Evolutionary conservation across 1,284 basidiomycete species (phyloP), one percentile per base, ranked within the genome.

Genomic region (Phellinidium pouzarii): DNA sequence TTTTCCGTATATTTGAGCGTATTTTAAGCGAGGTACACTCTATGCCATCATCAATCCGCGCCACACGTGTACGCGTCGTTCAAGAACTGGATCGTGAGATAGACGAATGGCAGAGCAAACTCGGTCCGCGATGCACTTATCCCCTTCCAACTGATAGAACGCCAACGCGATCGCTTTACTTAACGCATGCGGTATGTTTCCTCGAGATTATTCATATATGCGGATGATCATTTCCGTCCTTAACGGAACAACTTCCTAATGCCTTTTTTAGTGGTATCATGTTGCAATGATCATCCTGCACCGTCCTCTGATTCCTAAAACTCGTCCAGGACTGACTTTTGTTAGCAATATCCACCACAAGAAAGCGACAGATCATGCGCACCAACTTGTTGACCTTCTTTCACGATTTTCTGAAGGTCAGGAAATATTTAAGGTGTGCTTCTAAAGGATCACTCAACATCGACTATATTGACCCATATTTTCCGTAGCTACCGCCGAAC

Each of bases 211-310:
- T 2, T 12, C 27, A 26, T 3, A n/a, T 12, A 23, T 41, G 14
- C 36, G 11, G 11, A 34, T 34, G 31, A 7, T 7, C 12, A 31
- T 14, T 34, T 3, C 7, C 31, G 31, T 3, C n/a, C n/a, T n/a
- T n/a, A n/a, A n/a, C n/a, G 31, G 31, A 31, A 31, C 14, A 14
- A 11, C 2, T 34, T 34, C 11, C 31, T 34, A 34, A 34, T 14
- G 31, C 11, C 31, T 34, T 22, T 46, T 23, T 48, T 23, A 57
- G 55, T 57, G 55, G 55, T 57, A 57, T 25, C 55, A 53, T 29
- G 40, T 46, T n/a, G 55, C 55, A 22, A 57, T 57, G 14, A 57
- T 57, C 38, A 48, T 57, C 22, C 25, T 57, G 1, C 55, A 57
- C 26, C 51, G 55, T 27, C 55, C 55, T 26, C 37, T 57, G 20